Conservation (phyloP, 164 flowering plant genomes). For the Nymphaea thermarum region DNA sequence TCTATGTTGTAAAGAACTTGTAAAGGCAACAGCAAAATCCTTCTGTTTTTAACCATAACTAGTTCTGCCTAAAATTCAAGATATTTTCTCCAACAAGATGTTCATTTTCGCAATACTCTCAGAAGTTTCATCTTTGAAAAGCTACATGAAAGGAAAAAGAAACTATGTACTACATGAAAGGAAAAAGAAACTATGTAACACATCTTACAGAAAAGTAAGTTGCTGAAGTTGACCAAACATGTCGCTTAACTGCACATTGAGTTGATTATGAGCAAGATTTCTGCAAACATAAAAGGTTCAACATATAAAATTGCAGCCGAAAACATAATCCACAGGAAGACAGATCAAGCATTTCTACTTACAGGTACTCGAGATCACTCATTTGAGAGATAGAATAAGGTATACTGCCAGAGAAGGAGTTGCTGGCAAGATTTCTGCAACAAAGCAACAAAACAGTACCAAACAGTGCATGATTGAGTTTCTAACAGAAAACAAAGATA, state of each 20-base stretch:
- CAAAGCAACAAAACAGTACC: background rate
- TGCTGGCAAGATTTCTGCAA: conserved; percentile 62
- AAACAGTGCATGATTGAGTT: too few species aligned
- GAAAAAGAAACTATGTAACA: background rate
- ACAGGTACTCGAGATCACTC: conserved; percentile 45
- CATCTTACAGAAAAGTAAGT: conserved; percentile 43
- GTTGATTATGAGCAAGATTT: conserved; percentile 57
- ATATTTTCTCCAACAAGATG: background rate
- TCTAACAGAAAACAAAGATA: too few species aligned
- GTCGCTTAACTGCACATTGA: conserved; percentile 58
- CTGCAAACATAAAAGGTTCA: conserved; percentile 25
- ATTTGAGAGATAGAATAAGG: conserved; percentile 77
- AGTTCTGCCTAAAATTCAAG: background rate
- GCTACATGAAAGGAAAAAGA: background rate
- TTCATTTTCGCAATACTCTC: background rate
- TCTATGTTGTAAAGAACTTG: too few species aligned
- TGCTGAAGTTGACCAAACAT: conserved; percentile 58
- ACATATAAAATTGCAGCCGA: background rate
- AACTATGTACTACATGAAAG: background rate
- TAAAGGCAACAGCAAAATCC: too few species aligned
- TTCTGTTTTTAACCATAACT: too few species aligned
- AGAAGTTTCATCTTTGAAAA: background rate
- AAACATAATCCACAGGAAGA: background rate
- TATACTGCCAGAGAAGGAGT: conserved; percentile 45
- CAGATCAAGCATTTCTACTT: conserved; percentile 13